A percentile compares a stretch with the other conserved stretches of the same genome.
Conservation (phyloP, 805 yeast genomes). For the Clavispora fructus region DNA sequence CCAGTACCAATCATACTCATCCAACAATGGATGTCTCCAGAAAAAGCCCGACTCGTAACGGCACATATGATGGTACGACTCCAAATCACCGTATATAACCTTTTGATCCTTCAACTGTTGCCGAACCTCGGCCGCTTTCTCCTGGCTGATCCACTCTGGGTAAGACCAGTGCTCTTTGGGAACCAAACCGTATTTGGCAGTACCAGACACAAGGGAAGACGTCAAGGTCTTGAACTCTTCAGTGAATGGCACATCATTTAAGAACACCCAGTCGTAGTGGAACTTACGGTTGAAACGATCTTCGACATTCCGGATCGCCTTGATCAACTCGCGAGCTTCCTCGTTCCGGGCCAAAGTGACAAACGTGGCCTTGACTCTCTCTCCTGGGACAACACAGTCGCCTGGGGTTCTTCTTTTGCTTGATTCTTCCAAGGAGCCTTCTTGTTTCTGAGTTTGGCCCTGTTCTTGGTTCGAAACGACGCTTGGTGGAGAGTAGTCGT, state of each 20-base stretch:
- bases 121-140: slow-evolving; percentile 24
- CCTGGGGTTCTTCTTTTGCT: not conserved
- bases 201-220: slow-evolving; percentile 15
- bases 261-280: slow-evolving; percentile 24
- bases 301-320: slow-evolving; percentile 19
- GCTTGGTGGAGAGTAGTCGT: not conserved
- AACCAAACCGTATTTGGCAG: slow-evolving; percentile 15
- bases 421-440: no score
- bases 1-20: slow-evolving; percentile 23
- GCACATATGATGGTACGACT: slow-evolving; percentile 17
- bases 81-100: slow-evolving; percentile 26
- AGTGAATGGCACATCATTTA: slow-evolving; percentile 20
- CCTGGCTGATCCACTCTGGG: slow-evolving; percentile 17
- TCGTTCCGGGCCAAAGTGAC: slow-evolving; percentile 14
- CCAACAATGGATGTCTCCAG: slow-evolving; percentile 16
- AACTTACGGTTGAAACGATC: slow-evolving; percentile 17
- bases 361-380: slow-evolving; percentile 11
- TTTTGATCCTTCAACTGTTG: slow-evolving; percentile 17
- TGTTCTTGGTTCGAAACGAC: not conserved
- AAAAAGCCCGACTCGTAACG: slow-evolving; percentile 19
- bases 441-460: not conserved
- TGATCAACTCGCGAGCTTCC: slow-evolving; percentile 9
- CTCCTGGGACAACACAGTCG: slow-evolving; percentile 7
- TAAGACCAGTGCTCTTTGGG: slow-evolving; percentile 19
- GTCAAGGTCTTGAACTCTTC: slow-evolving; percentile 16